Base-by-base conservation (phyloP, 164 flowering plant genomes). In the Annona cherimola region DNA sequence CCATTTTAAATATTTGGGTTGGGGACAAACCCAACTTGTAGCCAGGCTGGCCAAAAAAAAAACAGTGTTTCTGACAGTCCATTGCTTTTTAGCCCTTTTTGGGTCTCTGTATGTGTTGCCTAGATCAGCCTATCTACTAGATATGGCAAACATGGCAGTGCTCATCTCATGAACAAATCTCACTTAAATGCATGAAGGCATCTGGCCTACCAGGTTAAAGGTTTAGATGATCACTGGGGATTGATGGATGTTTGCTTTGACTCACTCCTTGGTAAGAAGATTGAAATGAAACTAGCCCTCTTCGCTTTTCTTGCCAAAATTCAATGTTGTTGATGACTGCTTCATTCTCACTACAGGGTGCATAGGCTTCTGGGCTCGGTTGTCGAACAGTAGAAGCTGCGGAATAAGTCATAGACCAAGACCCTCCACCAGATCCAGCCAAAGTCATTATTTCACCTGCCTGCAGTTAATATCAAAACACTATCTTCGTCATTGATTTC, bases 371-470 rank as follows among this genome's bases (percentile, higher is more conserved):
- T 68, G 71, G 69, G 57, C 40, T 63, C 46, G 80, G 72, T 14
- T 76, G 77, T 57, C 69, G 80, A 11, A 14, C 62, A 42, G 61
- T 69, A 20, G 91, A 76, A 71, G 85, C 89, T 8, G 88, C 81
- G 1, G 84, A 80, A 75, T 75, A 87, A 18, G 84, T 80, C 72
- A 97, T 90, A 1, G 97, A 92, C 97, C 95, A 94, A 11, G 99
- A 92, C 70, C 90, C 90, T 74, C 95, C 95, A 80, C 83, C 89
- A 69, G 97, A 90, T 70, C 97, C 99, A 66, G 99, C 99, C 50
- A 94, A 79, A 63, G 94, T 86, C 99, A 94, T 90, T 77, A 94
- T 90, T 43, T 88, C 87, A 75, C 92, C 97, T 55, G 97, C 99
- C 99, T 94, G 95, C 76, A 74, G 75, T 42, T 14, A 42, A 43